Conservation (phyloP, 2,329 filamentous ascomycete species). For the Zelopaecilomyces penicillatus region DNA sequence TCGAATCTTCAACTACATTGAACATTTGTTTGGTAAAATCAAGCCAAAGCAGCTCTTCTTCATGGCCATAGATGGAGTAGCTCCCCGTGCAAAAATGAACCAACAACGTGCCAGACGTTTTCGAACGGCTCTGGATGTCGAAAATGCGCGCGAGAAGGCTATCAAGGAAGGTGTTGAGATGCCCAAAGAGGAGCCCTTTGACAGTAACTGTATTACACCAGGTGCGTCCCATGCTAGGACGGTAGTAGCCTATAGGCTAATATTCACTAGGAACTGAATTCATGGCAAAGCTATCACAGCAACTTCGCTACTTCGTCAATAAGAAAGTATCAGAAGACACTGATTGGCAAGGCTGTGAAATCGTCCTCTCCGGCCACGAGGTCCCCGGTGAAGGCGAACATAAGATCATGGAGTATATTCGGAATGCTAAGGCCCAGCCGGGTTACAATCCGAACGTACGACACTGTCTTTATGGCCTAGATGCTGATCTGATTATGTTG, state of each 20-base stretch:
- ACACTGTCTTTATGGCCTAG: constrained; percentile 93
- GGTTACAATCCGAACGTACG: constrained; percentile 88
- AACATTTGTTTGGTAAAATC: constrained; percentile 97
- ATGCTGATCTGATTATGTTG: constrained; percentile 98
- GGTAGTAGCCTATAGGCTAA: constrained; percentile 7
- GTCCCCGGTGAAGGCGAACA: constrained; percentile 97
- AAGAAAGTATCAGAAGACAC: constrained; percentile 97
- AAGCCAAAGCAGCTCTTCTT: constrained; percentile 98
- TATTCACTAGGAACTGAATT: constrained; percentile 62
- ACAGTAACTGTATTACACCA: constrained; percentile 98
- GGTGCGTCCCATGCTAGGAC: constrained; percentile 35
- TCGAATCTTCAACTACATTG: constrained; percentile 99
- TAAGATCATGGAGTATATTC: constrained; percentile 99
- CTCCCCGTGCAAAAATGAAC: constrained; percentile 98
- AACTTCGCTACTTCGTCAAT: constrained; percentile 96
- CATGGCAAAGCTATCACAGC: constrained; percentile 90
- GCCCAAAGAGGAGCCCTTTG: constrained; percentile 91
- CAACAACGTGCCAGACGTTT: constrained; percentile 95
- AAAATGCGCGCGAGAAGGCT: constrained; percentile 86
- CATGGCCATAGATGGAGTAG: constrained; percentile 98
- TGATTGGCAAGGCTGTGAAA: constrained; percentile 95
- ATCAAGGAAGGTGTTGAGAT: constrained; percentile 82
- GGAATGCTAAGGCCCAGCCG: constrained; percentile 90
- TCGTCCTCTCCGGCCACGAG: constrained; percentile 94
- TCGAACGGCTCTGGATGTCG: constrained; percentile 83